A percentile compares a stretch with the other conserved stretches of the same genome.
phyloP scores from a whole-genome alignment of 805 yeast species.

The Yamadazyma endophytica region DNA sequence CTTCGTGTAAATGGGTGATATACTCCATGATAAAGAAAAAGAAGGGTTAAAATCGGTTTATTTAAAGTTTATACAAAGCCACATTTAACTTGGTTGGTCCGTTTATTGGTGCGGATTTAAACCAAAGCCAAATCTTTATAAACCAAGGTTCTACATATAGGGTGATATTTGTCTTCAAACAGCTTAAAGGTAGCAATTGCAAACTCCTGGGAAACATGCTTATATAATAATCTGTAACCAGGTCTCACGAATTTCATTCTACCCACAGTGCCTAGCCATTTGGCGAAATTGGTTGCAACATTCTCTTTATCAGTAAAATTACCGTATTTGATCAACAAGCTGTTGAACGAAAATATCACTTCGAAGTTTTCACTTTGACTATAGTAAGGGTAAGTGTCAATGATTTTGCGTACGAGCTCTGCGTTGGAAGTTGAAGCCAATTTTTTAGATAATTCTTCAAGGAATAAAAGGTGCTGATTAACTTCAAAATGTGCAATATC shows the following conservation, averaged over 20 bases:
- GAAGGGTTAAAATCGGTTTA: neutral
- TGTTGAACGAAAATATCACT: constrained; percentile 19
- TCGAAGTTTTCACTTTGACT: constrained; percentile 20
- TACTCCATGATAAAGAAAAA: constrained; percentile 19
- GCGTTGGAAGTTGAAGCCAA: constrained; percentile 8
- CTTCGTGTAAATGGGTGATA: constrained; percentile 17
- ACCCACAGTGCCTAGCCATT: constrained; percentile 32
- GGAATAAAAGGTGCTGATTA: constrained; percentile 22
- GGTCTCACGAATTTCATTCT: constrained; percentile 36
- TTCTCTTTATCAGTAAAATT: constrained; percentile 9
- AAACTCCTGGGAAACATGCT: constrained; percentile 19
- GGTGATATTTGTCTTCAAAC: constrained; percentile 23
- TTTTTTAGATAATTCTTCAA: constrained; percentile 17
- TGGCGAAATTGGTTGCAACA: constrained; percentile 17
- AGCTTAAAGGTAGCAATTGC: constrained; percentile 22
- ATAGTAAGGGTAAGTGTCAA: constrained; percentile 17
- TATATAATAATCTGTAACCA: constrained; percentile 22
- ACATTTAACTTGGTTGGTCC: neutral
- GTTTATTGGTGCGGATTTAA: neutral
- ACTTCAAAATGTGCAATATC: constrained; percentile 18
- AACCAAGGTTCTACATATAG: constrained; percentile 26
- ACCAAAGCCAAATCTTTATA: constrained; percentile 17
- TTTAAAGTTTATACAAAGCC: no score
- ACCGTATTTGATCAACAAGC: constrained; percentile 20
- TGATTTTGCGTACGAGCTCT: constrained; percentile 12